These are phyloP conservation scores for Phytophthora pinifolia DNA, from an alignment of 352 stramenopile genomes.

Conservation along the genomic window DNA sequence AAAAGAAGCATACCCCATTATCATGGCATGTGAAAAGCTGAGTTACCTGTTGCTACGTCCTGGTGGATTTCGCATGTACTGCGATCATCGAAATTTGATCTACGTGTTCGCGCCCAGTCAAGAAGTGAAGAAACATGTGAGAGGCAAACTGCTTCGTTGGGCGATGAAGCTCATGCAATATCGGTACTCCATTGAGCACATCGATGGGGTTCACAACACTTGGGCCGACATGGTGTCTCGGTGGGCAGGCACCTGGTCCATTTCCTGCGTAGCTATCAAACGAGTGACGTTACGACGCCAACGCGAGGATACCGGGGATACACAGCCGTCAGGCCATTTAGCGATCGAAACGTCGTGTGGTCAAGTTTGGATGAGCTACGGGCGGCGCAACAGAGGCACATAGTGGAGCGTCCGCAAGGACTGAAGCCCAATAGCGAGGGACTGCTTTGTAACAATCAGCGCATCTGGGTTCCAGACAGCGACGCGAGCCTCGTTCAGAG, in stretches of 20 bases:
- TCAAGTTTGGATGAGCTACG: no score
- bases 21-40: no score
- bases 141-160: constrained; percentile 9
- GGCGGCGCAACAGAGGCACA: no score
- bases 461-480: neutral
- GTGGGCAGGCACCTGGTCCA: neutral
- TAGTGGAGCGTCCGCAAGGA: no score
- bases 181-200: constrained; percentile 16
- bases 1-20: no score
- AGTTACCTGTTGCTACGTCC: no score
- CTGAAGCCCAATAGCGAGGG: no score
- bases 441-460: no score
- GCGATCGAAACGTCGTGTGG: no score
- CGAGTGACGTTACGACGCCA: neutral
- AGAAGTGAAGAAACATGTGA: constrained; percentile 16
- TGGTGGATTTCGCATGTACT: no score
- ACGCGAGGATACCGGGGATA: neutral
- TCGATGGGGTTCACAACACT: constrained; percentile 6
- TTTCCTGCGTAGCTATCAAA: neutral
- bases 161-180: constrained; percentile 11
- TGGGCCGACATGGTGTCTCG: constrained; percentile 18
- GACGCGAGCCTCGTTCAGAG: neutral
- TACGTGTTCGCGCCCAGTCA: neutral
- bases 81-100: constrained; percentile 1
- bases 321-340: no score